A percentile compares a stretch with the other conserved stretches of the same genome.
Conservation (phyloP, 345 rosid species). For the Populus tremula region DNA sequence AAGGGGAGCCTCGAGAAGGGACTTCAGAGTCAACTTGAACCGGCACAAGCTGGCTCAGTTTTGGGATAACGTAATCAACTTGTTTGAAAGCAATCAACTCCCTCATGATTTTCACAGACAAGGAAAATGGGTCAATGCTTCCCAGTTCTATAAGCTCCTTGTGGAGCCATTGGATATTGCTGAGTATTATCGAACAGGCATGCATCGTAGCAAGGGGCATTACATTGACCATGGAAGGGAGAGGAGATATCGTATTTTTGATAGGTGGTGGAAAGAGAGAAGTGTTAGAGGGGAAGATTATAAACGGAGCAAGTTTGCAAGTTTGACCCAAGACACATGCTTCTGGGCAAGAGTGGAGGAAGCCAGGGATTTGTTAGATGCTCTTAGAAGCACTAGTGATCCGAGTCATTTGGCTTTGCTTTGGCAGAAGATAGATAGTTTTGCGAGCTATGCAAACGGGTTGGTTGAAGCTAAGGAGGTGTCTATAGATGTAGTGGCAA, state of each 20-base stretch:
- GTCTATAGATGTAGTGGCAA: slow-evolving; percentile 59
- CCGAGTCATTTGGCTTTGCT: slow-evolving; percentile 7
- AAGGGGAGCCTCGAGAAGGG: slow-evolving; percentile 41
- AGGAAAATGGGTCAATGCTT: slow-evolving; percentile 60
- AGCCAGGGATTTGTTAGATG: slow-evolving; percentile 55
- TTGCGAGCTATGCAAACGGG: slow-evolving; percentile 35
- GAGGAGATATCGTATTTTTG: slow-evolving; percentile 66
- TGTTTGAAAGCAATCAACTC: slow-evolving; percentile 61
- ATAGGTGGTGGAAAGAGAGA: slow-evolving; percentile 55
- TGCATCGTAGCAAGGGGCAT: slow-evolving; percentile 33
- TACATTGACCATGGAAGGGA: slow-evolving; percentile 57
- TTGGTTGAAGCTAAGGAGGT: slow-evolving; percentile 57
- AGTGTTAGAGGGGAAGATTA: not conserved
- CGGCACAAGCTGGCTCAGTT: slow-evolving; percentile 56
- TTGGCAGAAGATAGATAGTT: slow-evolving; percentile 34
- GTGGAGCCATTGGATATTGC: slow-evolving; percentile 84
- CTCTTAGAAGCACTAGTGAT: slow-evolving; percentile 39
- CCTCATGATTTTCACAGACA: slow-evolving; percentile 59
- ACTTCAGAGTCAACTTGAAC: slow-evolving; percentile 53
- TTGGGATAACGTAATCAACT: slow-evolving; percentile 59
- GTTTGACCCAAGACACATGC: slow-evolving; percentile 74
- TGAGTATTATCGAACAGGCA: slow-evolving; percentile 40
- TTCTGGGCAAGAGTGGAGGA: slow-evolving; percentile 90
- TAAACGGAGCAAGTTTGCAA: slow-evolving; percentile 47
- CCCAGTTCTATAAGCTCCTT: slow-evolving; percentile 65